Evolutionary conservation across 148 eudicot genomes (phyloP), one percentile per base, ranked within the genome.

Genomic region (Arbutus unedo): DNA sequence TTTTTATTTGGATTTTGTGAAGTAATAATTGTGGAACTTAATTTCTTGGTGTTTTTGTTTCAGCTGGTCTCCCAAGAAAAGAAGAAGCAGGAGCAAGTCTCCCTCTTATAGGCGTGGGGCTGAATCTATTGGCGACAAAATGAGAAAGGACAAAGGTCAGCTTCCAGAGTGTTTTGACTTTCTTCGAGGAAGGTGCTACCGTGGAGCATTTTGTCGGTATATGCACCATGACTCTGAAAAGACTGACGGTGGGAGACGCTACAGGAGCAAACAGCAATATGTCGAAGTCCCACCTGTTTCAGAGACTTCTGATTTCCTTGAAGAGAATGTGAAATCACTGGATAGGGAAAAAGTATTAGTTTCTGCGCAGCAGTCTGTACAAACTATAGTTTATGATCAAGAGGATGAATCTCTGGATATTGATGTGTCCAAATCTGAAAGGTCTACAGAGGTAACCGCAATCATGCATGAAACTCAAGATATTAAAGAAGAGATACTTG

Each of bases 31-130:
- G 48, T 71, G 48, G 54, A 77, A 76, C 10, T 67, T 49, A 41
- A 44, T 60, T 55, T 74, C 51, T 54, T 48, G 62, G 23, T 80
- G 70, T 50, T 68, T 72, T 60, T 19, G 54, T 83, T 86, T 73
- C 82, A 96, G 99, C 85, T 85, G 93, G 88, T 96, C 99, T 78
- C 98, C 99, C 41, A 90, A 79, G 87, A 94, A 84, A 82, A 83
- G 91, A 76, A 90, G 97, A 91, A 91, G 95, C 88, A 90, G 96
- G 91, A 96, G 96, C 88, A 91, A 91, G 85, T 94, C 98, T 73
- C 95, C 98, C 79, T 83, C 92, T 57, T 84, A 79, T 59, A 88
- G 92, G 81, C 88, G 83, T 56, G 86, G 89, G 47, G 84, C 76
- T 86, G 93, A 90, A 77, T 83, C 78, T 84, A 82, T 83, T 74